Conservation (phyloP, 73 alveolate genomes). For the Tetrahymena borealis region DNA sequence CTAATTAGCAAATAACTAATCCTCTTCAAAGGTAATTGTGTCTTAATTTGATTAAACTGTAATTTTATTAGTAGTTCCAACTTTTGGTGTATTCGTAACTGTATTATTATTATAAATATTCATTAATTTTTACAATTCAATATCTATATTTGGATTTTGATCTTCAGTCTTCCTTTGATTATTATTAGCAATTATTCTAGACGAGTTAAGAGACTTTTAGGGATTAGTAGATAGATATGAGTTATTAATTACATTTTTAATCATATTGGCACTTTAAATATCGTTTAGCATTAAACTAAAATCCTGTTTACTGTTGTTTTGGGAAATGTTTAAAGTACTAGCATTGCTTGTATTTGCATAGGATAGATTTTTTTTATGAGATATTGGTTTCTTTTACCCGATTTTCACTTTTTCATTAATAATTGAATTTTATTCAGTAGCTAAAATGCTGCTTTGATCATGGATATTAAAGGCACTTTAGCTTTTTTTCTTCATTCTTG, state of each 20-base stretch:
- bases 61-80: no score
- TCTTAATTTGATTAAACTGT: neutral
- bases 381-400: neutral
- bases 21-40: neutral
- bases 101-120: neutral
- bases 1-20: neutral
- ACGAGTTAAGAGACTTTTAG: neutral
- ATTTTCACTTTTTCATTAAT: neutral
- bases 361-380: neutral
- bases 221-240: neutral
- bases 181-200: neutral
- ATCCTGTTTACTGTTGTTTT: neutral
- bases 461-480: neutral
- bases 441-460: neutral
- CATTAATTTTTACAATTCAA: neutral
- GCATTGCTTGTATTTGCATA: neutral
- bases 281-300: neutral
- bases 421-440: neutral
- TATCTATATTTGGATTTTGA: neutral
- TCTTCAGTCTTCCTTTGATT: neutral
- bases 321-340: neutral
- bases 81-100: no score
- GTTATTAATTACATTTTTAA: neutral
- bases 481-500: neutral
- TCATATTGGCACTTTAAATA: neutral